Evolutionary conservation across 805 yeast species (phyloP).

Genomic region (Candida xiaguanensis): DNA sequence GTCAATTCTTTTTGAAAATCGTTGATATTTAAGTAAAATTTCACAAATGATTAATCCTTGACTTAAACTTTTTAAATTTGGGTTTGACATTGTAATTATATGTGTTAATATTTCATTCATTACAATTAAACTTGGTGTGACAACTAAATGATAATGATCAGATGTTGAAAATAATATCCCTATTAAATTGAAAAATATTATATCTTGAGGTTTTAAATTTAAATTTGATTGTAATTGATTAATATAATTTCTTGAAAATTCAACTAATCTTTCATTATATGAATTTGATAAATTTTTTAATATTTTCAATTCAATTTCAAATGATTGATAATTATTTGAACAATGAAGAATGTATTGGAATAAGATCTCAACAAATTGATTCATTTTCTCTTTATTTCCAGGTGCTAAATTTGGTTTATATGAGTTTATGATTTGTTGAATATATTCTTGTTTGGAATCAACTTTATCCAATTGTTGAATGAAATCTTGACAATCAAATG

Average conservation of each 20-base stretch:
- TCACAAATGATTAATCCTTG: conserved; percentile 68
- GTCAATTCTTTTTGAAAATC: conserved; percentile 70
- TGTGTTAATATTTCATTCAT: conserved; percentile 60
- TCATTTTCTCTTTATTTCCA: conserved; percentile 78
- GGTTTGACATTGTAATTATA: conserved; percentile 15
- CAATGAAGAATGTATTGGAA: conserved; percentile 58
- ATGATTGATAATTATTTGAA: conserved; percentile 23
- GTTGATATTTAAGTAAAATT: conserved; percentile 66
- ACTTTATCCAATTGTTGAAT: conserved; percentile 27
- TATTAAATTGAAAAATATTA: conserved; percentile 63
- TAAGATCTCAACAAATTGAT: conserved; percentile 57
- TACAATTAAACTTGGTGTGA: conserved; percentile 74
- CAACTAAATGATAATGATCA: conserved; percentile 89
- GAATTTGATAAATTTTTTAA: conserved; percentile 60
- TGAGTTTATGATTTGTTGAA: conserved; percentile 52
- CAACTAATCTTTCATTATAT: conserved; percentile 61
- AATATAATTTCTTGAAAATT: conserved; percentile 56
- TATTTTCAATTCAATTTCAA: conserved; percentile 41
- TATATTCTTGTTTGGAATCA: conserved; percentile 35
- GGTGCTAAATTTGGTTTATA: conserved; percentile 75
- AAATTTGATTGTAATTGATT: conserved; percentile 53
- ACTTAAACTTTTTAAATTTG: conserved; percentile 40
- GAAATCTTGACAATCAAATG: conserved; percentile 27
- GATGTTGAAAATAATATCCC: conserved; percentile 89
- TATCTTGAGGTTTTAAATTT: conserved; percentile 37